A percentile compares a stretch with the other conserved stretches of the same genome.
Evolutionary conservation across 176 grass and related monocot genomes (phyloP).

Genomic region (Cymbopogon citratus): DNA sequence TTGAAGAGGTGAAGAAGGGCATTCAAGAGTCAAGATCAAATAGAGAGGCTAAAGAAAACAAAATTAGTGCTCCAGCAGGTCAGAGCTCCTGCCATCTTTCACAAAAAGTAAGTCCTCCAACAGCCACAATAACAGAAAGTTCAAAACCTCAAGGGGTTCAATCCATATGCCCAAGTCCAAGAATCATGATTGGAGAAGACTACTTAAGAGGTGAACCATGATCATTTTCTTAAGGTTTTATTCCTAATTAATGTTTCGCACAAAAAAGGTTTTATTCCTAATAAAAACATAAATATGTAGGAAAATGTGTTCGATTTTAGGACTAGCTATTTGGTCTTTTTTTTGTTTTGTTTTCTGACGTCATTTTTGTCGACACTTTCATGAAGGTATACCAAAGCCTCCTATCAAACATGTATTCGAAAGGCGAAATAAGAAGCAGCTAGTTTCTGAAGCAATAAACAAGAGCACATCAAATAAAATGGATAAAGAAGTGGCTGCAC

Average conservation of each 20-base stretch:
- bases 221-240: background rate
- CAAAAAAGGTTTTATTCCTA: too few species aligned
- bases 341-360: slow-evolving; percentile 9
- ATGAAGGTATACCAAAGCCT: slow-evolving; percentile 21
- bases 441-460: background rate
- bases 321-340: background rate
- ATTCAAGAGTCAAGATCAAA: too few species aligned
- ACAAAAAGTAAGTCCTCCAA: background rate
- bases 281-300: background rate
- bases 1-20: background rate
- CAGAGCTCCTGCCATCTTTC: too few species aligned
- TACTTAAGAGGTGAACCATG: background rate
- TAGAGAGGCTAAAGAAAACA: too few species aligned
- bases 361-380: background rate
- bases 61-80: too few species aligned
- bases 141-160: background rate
- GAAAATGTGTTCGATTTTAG: background rate
- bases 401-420: slow-evolving; percentile 18
- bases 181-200: background rate
- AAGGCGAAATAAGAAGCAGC: slow-evolving; percentile 20
- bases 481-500: background rate
- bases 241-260: too few species aligned
- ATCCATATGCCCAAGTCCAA: background rate
- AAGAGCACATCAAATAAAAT: slow-evolving; percentile 8
- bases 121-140: background rate